These are phyloP conservation scores for Geosmithia putterillii DNA, from an alignment of 2,329 filamentous ascomycete species.

Conservation along the genomic window DNA sequence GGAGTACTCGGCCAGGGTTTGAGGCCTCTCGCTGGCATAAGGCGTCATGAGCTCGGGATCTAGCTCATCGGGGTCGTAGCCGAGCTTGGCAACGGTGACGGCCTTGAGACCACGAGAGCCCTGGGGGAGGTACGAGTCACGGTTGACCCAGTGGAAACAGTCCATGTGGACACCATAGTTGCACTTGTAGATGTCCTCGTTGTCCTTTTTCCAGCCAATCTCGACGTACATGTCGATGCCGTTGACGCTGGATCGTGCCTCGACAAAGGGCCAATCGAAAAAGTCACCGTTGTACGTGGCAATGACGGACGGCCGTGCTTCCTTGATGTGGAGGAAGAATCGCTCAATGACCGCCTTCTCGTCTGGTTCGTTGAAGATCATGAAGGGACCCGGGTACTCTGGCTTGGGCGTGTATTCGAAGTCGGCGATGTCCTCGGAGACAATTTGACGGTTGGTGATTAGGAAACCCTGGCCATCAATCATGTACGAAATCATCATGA, in stretches of 20 bases:
- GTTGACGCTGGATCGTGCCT: slow-evolving; percentile 81
- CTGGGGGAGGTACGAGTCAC: slow-evolving; percentile 95
- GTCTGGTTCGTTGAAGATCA: slow-evolving; percentile 96
- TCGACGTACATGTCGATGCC: slow-evolving; percentile 99
- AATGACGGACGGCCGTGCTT: slow-evolving; percentile 88
- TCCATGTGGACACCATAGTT: slow-evolving; percentile 98
- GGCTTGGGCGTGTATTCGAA: slow-evolving; percentile 98
- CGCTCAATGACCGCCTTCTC: slow-evolving; percentile 80
- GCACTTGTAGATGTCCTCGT: slow-evolving; percentile 91
- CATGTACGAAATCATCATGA: slow-evolving; percentile 99
- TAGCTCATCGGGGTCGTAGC: slow-evolving; percentile 95
- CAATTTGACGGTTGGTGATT: slow-evolving; percentile 95
- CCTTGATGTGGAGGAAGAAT: slow-evolving; percentile 93
- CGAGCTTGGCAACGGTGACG: slow-evolving; percentile 93
- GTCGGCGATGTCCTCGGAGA: slow-evolving; percentile 92
- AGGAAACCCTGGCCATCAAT: slow-evolving; percentile 96
- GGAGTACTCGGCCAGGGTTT: slow-evolving; percentile 93
- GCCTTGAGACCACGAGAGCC: slow-evolving; percentile 95
- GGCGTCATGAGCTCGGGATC: slow-evolving; percentile 97
- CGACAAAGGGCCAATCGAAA: slow-evolving; percentile 99
- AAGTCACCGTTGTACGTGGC: slow-evolving; percentile 99
- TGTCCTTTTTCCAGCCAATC: slow-evolving; percentile 92
- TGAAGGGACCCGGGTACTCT: slow-evolving; percentile 88
- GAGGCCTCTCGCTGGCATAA: slow-evolving; percentile 78
- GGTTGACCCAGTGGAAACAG: slow-evolving; percentile 97